Base-by-base conservation (phyloP, 2,329 filamentous ascomycete species). In the Talaromyces sp. region DNA sequence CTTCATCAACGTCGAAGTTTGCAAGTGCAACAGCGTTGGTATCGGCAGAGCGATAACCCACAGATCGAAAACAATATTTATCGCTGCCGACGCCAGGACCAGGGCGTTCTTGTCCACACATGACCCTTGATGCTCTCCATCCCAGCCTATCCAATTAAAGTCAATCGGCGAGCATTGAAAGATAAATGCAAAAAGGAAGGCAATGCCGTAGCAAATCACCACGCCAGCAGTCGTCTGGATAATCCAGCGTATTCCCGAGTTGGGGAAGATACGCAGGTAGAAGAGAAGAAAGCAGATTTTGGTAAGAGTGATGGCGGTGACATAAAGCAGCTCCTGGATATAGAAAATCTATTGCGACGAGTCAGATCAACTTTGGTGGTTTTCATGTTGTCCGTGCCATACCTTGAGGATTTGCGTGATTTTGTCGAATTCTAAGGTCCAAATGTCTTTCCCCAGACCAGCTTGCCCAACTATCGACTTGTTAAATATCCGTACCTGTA, bases 11-110 rank as follows among this genome's bases (percentile, higher is more conserved):
- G 22, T 66, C 47, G 47, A 50, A 9, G 47, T 66, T 31, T 68
- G 65, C 41, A 67, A 63, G 31, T 63, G 60, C 11, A 67, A 9
- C 22, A 68, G 60, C 33, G 61, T 62, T 4, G 67, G 66, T 35
- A 68, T 67, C 41, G 67, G 67, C 22, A 68, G 39, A 22, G 67
- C 49, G 56, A 68, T 67, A 16, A 68, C 59, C 63, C 60, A 68
- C 24, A 49, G 22, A 52, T 68, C 67, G 6, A 62, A 39, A 10
- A 52, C 33, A 13, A 62, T 50, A 45, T 52, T 62, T 33, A 52
- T n/a, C 9, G 60, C 43, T 2, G 43, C 60, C 27, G 43, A 35
- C 27, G 35, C 31, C n/a, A 50, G 19, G 47, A 52, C 60, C 35
- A 62, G 14, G 16, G 45, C n/a, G 27, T 62, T 62, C n/a, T 50